A percentile compares a stretch with the other conserved stretches of the same genome.
Evolutionary conservation across 2,329 filamentous ascomycete species (phyloP).

Genomic region (Truncatella angustata): DNA sequence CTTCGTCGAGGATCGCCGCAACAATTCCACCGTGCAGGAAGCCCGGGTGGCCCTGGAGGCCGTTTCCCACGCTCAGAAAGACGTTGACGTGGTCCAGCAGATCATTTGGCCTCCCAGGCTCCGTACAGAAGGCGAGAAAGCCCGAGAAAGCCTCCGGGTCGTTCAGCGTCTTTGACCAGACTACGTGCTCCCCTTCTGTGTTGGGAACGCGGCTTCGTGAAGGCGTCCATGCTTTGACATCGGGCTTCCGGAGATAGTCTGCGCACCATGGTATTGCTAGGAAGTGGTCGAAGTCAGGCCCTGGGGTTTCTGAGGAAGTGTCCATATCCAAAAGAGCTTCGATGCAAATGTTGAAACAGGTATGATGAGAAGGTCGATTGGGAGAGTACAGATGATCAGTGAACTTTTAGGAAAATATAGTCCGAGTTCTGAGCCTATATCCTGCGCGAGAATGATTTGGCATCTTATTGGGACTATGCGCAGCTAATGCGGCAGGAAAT

Average conservation of each 20-base stretch:
- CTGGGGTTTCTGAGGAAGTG: background rate
- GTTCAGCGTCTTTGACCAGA: background rate
- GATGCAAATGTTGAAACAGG: slow-evolving; percentile 20
- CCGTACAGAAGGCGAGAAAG: background rate
- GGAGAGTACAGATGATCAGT: no score
- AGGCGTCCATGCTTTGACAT: background rate
- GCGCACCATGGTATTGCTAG: background rate
- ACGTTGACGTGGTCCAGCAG: slow-evolving; percentile 27
- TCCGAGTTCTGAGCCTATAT: no score
- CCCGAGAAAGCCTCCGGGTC: background rate
- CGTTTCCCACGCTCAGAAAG: slow-evolving; percentile 43
- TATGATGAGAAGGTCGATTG: no score
- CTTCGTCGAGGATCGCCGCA: slow-evolving; percentile 56
- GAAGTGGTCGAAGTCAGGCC: background rate
- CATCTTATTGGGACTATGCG: no score
- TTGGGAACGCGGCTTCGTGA: background rate
- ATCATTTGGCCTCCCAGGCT: background rate
- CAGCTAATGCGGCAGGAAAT: no score
- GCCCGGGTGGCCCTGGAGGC: slow-evolving; percentile 51
- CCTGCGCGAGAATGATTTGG: no score
- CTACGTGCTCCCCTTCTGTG: background rate
- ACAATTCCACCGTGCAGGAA: slow-evolving; percentile 58
- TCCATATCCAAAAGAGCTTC: background rate
- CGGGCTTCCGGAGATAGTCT: background rate
- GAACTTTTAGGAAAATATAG: no score